Conservation (phyloP, 2,329 filamentous ascomycete genomes). For the Domatiomyces globalis region DNA sequence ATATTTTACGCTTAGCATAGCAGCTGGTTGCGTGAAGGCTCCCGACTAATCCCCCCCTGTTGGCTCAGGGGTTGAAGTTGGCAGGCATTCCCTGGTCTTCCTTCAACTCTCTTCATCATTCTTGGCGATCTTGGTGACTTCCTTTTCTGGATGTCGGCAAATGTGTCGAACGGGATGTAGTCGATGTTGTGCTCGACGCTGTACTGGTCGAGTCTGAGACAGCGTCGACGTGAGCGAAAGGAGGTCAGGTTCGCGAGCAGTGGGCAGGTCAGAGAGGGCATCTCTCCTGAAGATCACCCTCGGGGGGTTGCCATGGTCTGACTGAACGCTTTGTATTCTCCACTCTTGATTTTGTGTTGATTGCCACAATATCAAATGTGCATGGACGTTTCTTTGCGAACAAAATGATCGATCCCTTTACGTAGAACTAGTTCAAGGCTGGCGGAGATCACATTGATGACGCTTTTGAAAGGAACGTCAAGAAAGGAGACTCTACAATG, state of each 20-base stretch:
- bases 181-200: slow-evolving; percentile 47
- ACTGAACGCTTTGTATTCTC: slow-evolving; percentile 44
- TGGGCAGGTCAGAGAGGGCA: slow-evolving; percentile 53
- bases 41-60: slow-evolving; percentile 56
- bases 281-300: slow-evolving; percentile 58
- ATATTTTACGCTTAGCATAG: slow-evolving; percentile 24
- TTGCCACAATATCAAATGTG: slow-evolving; percentile 54
- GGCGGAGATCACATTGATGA: slow-evolving; percentile 53
- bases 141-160: slow-evolving; percentile 47
- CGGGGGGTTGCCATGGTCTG: slow-evolving; percentile 48
- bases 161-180: slow-evolving; percentile 51
- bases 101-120: slow-evolving; percentile 49
- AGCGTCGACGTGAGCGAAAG: slow-evolving; percentile 48
- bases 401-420: slow-evolving; percentile 48
- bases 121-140: slow-evolving; percentile 43
- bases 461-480: slow-evolving; percentile 52
- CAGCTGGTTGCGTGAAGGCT: slow-evolving; percentile 43
- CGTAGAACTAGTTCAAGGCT: slow-evolving; percentile 51
- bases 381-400: slow-evolving; percentile 45
- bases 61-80: slow-evolving; percentile 51
- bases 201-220: slow-evolving; percentile 51
- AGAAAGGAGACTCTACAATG: slow-evolving; percentile 54
- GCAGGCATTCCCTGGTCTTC: slow-evolving; percentile 44
- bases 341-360: slow-evolving; percentile 46
- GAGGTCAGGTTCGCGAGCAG: slow-evolving; percentile 52